Conservation (phyloP, 164 flowering plant genomes). For the Stephania japonica region DNA sequence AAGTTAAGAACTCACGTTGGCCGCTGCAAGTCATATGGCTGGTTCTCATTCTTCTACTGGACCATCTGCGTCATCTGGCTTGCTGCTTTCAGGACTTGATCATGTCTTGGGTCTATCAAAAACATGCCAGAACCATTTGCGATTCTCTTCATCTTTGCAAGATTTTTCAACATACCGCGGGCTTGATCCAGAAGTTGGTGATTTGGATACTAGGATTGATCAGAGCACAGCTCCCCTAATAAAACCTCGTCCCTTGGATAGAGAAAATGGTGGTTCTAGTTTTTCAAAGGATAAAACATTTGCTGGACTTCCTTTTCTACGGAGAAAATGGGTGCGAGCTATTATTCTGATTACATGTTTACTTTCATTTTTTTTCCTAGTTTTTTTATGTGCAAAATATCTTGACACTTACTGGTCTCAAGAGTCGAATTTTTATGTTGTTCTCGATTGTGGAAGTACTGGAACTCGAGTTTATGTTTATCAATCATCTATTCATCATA, state of each 20-base stretch:
- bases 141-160: constrained; percentile 76
- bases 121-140: constrained; percentile 35
- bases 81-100: constrained; percentile 29
- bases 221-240: constrained; percentile 23
- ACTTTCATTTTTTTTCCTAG: constrained; percentile 33
- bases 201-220: constrained; percentile 18
- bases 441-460: constrained; percentile 95
- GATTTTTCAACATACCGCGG: constrained; percentile 58
- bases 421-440: constrained; percentile 64
- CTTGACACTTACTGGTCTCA: constrained; percentile 41
- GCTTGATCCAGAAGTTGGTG: constrained; percentile 54
- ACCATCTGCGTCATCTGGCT: constrained; percentile 33
- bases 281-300: constrained; percentile 72
- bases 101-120: constrained; percentile 28
- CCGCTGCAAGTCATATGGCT: constrained; percentile 32
- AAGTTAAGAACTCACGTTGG: constrained; percentile 28
- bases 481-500: constrained; percentile 42
- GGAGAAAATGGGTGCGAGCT: constrained; percentile 51
- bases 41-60: constrained; percentile 33
- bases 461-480: constrained; percentile 88
- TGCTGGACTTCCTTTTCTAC: constrained; percentile 29
- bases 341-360: constrained; percentile 37
- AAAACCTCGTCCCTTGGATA: constrained; percentile 32
- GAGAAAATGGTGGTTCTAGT: constrained; percentile 54
- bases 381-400: constrained; percentile 28